These are phyloP conservation scores for Diaporthe humulicola DNA, from an alignment of 2,329 filamentous ascomycete genomes.

Conservation along the genomic window DNA sequence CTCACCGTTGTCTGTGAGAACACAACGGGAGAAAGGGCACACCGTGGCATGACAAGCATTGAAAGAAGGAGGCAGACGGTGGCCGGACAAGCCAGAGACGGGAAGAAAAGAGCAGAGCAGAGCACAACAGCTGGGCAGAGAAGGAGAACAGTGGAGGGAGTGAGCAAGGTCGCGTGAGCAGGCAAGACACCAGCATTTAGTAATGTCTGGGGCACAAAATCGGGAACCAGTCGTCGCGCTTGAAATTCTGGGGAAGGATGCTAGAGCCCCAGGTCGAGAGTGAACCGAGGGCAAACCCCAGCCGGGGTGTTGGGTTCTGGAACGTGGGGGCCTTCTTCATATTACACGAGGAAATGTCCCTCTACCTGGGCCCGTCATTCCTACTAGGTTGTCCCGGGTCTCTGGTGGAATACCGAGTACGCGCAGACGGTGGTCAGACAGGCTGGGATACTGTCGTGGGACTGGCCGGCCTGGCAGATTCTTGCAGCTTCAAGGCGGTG, in stretches of 20 bases:
- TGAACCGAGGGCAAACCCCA: constrained; percentile 13
- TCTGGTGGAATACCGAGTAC: background rate
- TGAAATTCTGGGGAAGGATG: constrained; percentile 13
- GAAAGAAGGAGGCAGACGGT: no score
- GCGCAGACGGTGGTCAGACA: background rate
- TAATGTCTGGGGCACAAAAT: constrained; percentile 7
- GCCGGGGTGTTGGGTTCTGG: constrained; percentile 19
- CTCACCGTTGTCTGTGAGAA: background rate
- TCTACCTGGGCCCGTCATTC: background rate
- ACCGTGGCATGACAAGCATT: background rate
- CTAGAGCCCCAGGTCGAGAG: constrained; percentile 24
- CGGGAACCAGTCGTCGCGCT: constrained; percentile 28
- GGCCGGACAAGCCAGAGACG: no score
- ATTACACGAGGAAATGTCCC: constrained; percentile 14
- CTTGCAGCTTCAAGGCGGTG: background rate
- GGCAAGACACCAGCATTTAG: background rate
- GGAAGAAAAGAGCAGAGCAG: background rate
- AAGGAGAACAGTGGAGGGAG: background rate
- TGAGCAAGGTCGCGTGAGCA: background rate
- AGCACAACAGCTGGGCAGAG: constrained; percentile 5
- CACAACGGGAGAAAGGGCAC: background rate
- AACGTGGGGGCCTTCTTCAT: constrained; percentile 1
- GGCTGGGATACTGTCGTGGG: background rate
- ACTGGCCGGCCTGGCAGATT: background rate
- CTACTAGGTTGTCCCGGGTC: background rate